Evolutionary conservation across 805 yeast genomes (phyloP).

Genomic region (Starmerella lactis-condensi): DNA sequence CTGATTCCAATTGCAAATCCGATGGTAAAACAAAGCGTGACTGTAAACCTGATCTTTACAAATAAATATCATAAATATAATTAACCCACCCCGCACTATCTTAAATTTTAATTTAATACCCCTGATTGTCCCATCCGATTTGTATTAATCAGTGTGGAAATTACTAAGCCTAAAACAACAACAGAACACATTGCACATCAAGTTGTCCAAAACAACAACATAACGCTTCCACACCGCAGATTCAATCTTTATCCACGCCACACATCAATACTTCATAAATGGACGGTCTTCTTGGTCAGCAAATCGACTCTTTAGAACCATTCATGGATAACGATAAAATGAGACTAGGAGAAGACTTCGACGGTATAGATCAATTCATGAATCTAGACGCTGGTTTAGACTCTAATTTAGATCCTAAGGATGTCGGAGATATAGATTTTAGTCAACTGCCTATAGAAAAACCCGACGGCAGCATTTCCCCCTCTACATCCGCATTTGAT

Average conservation of each 20-base stretch:
- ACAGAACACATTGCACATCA: background rate
- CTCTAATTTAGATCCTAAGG: background rate
- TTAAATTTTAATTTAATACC: background rate
- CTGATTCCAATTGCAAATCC: too few relatives aligned
- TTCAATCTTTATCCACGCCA: background rate
- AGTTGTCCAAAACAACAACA: background rate
- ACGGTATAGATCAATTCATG: conserved; percentile 7
- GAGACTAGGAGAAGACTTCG: conserved; percentile 5
- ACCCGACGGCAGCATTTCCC: background rate
- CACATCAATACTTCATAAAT: conserved; percentile 1
- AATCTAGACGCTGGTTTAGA: too few relatives aligned
- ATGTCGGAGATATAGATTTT: background rate
- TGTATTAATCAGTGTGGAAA: background rate
- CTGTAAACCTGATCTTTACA: too few relatives aligned
- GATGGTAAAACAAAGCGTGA: too few relatives aligned
- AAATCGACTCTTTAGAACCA: conserved; percentile 12
- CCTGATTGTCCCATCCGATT: background rate
- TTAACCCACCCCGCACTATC: too few relatives aligned
- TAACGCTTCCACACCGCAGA: background rate
- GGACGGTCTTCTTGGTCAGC: conserved; percentile 15
- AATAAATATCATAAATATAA: too few relatives aligned
- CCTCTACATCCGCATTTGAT: background rate
- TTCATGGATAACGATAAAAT: conserved; percentile 11
- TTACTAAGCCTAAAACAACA: background rate
- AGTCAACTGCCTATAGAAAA: background rate